Percentiles rank a stretch among this genome's conserved stretches.
Evolutionary conservation across 805 yeast genomes (phyloP).

Genomic region (Nakazawaea laoshanensis): DNA sequence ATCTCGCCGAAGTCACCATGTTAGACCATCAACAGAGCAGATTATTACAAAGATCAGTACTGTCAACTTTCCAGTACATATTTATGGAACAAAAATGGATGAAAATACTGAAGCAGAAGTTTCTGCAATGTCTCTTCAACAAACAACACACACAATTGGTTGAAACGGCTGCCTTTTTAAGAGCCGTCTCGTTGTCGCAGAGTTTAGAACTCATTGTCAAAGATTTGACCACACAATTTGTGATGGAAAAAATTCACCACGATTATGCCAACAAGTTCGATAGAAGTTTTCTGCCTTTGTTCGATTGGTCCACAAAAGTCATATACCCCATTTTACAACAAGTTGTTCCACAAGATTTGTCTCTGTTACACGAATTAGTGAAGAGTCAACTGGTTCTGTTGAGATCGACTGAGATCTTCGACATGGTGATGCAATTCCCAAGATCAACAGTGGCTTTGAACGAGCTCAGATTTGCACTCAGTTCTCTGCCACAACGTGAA

Average conservation of each 20-base stretch:
- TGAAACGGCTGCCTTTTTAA: conserved; percentile 10
- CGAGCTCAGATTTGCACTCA: conserved; percentile 50
- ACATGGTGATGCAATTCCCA: conserved; percentile 49
- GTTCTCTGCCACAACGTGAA: conserved; percentile 38
- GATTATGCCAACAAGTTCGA: conserved; percentile 30
- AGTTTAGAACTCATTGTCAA: conserved; percentile 23
- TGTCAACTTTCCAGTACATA: conserved; percentile 16
- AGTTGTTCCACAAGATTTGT: conserved; percentile 13
- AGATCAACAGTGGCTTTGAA: conserved; percentile 39
- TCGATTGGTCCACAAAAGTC: conserved; percentile 28
- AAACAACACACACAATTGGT: conserved; percentile 3
- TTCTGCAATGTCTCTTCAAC: conserved; percentile 12
- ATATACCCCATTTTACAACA: conserved; percentile 24
- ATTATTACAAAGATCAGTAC: conserved; percentile 15
- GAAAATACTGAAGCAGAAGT: conserved; percentile 12
- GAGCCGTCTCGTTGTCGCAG: conserved; percentile 15
- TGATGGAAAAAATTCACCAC: conserved; percentile 22
- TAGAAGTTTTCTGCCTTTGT: conserved; percentile 21
- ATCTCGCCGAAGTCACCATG: conserved; percentile 4
- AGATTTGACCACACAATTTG: conserved; percentile 26
- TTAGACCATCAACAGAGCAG: conserved; percentile 11
- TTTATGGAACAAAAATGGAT: conserved; percentile 8
- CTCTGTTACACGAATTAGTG: conserved; percentile 14
- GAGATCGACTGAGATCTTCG: conserved; percentile 50
- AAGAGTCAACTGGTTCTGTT: conserved; percentile 24